Evolutionary conservation across 2,329 filamentous ascomycete species (phyloP).

Genomic region (Pseudogymnoascus sp.): DNA sequence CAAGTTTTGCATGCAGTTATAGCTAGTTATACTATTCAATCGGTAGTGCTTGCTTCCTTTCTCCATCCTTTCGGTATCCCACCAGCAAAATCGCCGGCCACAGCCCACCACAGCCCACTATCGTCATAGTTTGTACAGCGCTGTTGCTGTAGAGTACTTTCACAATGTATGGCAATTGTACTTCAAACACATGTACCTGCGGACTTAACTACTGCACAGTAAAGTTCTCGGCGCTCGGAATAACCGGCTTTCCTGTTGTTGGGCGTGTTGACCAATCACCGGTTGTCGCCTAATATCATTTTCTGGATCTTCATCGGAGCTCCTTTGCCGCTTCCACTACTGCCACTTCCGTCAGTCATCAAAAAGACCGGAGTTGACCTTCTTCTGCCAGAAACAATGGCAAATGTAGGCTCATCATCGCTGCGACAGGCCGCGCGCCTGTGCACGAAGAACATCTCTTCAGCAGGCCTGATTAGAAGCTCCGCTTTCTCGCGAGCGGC

Average conservation of each 20-base stretch:
- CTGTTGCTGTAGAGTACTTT: not conserved
- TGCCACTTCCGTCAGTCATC: not conserved
- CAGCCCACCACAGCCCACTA: constrained; percentile 5
- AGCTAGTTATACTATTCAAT: not conserved
- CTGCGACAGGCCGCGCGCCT: constrained; percentile 28
- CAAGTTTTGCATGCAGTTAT: not conserved
- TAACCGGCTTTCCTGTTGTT: not conserved
- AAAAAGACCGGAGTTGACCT: constrained; percentile 6
- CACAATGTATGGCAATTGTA: not conserved
- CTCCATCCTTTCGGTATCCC: not conserved
- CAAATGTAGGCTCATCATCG: constrained; percentile 24
- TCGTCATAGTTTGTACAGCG: not conserved
- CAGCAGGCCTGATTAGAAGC: constrained; percentile 21
- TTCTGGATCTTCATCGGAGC: constrained; percentile 9
- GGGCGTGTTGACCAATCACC: constrained; percentile 7
- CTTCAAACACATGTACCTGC: not conserved
- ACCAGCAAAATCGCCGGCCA: not conserved
- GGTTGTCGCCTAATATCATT: constrained; percentile 4
- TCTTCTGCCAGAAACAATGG: constrained; percentile 19
- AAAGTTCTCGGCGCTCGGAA: constrained; percentile 1
- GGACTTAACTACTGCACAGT: not conserved
- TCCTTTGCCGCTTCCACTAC: constrained; percentile 3
- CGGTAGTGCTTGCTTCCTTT: not conserved
- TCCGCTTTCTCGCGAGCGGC: constrained; percentile 18
- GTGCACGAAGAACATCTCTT: constrained; percentile 21